Conservation (phyloP, 805 yeast species). For the Pichia thaimueangensis region DNA sequence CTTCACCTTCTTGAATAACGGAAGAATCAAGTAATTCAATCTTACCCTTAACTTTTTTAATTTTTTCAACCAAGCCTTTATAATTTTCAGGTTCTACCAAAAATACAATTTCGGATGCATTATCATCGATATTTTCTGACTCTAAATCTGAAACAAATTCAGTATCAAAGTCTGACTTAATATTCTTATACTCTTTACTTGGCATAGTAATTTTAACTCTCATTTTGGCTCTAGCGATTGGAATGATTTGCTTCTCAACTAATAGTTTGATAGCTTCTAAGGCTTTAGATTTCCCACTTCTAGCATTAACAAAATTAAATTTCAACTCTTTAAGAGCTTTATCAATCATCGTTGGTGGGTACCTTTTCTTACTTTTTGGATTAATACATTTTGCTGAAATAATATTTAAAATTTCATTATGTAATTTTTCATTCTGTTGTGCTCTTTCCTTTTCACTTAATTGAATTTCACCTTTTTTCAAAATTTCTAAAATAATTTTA, state of each 20-base stretch:
- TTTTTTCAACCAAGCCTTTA: constrained; percentile 33
- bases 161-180: constrained; percentile 22
- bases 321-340: constrained; percentile 75
- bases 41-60: constrained; percentile 37
- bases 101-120: constrained; percentile 14
- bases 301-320: constrained; percentile 60
- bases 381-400: constrained; percentile 88
- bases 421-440: constrained; percentile 48
- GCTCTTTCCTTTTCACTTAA: constrained; percentile 89
- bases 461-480: constrained; percentile 90
- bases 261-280: constrained; percentile 81
- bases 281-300: constrained; percentile 74
- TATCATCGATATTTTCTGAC: constrained; percentile 11
- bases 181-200: constrained; percentile 43
- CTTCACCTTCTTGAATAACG: constrained; percentile 21
- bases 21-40: constrained; percentile 37
- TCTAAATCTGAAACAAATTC: constrained; percentile 13
- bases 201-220: constrained; percentile 61
- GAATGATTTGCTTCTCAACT: constrained; percentile 74
- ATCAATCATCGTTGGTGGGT: constrained; percentile 91
- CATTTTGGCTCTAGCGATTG: constrained; percentile 94
- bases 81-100: constrained; percentile 22
- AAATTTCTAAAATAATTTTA: constrained; percentile 69
- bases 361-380: constrained; percentile 82
- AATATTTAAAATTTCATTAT: constrained; percentile 72